phyloP scores from a whole-genome alignment of 2,329 filamentous ascomycete genomes.

The Myriangium duriaei region DNA sequence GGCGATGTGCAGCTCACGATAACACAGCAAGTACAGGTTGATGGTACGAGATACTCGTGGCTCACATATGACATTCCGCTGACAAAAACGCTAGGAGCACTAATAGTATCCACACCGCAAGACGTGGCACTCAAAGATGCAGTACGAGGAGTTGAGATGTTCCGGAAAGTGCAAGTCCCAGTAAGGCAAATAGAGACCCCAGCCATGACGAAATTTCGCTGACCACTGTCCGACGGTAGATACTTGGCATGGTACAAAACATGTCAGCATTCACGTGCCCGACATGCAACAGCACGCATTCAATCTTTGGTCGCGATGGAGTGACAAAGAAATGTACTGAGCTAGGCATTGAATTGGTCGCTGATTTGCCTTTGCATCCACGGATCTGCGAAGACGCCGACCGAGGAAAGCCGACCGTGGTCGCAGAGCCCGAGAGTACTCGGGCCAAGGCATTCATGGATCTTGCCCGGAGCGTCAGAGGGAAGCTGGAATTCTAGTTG shows the following conservation, averaged over 20 bases:
- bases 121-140: conserved; percentile 87
- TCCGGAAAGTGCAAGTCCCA: conserved; percentile 69
- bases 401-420: conserved; percentile 76
- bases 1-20: conserved; percentile 96
- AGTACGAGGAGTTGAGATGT: conserved; percentile 84
- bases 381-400: conserved; percentile 81
- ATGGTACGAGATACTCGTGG: conserved; percentile 42
- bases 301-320: conserved; percentile 27
- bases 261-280: conserved; percentile 80
- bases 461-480: conserved; percentile 13
- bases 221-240: too few species aligned
- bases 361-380: conserved; percentile 78
- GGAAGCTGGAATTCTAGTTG: conserved; percentile 10
- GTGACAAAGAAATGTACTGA: conserved; percentile 58
- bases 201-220: too few species aligned
- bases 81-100: conserved; percentile 42
- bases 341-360: conserved; percentile 65
- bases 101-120: conserved; percentile 89
- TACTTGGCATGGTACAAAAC: conserved; percentile 82
- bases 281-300: conserved; percentile 30
- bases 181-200: conserved; percentile 22
- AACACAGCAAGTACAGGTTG: conserved; percentile 81
- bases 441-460: conserved; percentile 58
- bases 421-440: conserved; percentile 65
- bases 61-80: not conserved